Base-by-base conservation (phyloP, 2,329 filamentous ascomycete species). In the Fusarium sacchari region DNA sequence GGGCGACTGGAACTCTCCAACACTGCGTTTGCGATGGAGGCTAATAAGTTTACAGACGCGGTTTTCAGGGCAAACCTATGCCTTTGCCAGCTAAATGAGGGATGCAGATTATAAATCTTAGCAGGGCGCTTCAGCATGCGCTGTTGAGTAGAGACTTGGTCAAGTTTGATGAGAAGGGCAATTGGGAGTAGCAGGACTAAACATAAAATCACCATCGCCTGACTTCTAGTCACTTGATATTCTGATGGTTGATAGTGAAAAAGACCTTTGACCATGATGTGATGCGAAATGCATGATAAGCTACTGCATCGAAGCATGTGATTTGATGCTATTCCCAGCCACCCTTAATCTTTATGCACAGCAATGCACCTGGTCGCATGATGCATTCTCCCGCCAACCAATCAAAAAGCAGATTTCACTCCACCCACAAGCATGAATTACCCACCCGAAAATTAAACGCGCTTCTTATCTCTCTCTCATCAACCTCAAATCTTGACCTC, bases 61-160 rank as follows among this genome's bases (percentile, higher is more conserved):
- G 26, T 88, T 86, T 65, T 81, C 64, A 81, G 87, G 68, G 87
- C 37, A 80, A 83, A 28, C 55, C 68, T 0, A 64, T 76, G 0
- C 67, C 73, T 40, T 78, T 90, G 67, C 89, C 89, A 0, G 84
- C 92, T 71, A 86, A 88, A 79, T 88, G 88, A 15, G 89, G 89
- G 1, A 87, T 92, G 39, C 84, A 88, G 74, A 86, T 88, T 1
- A 86, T 93, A 34, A 84, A 86, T 76, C 92, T 93, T 80, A 91
- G 88, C 0, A 84, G 85, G 62, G 88, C 87, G 17, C 79, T 91
- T 71, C 89, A 91, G 79, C 88, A 91, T 77, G 83, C 84, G 30
- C 77, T 91, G 75, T 83, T 87, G 55, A 84, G 82, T 1, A 87
- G 86, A n/a, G 82, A 85, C 79, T 88, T 88, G 80, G 87, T 91